Evolutionary conservation across 352 stramenopile species (phyloP).

Genomic region (Thraustochytrium sp.): DNA sequence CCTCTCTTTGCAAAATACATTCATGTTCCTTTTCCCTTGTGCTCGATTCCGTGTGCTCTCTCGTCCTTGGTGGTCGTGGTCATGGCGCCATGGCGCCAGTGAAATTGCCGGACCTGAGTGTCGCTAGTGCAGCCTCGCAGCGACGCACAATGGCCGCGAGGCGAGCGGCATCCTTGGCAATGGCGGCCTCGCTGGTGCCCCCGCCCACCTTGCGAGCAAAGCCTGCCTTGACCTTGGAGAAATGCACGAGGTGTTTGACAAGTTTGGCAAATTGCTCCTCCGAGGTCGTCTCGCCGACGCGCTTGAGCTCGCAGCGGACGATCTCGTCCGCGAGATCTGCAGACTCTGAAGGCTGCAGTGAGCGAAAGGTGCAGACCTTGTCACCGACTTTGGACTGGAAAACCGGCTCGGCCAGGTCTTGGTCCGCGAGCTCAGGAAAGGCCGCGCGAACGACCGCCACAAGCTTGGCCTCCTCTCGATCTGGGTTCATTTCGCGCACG

Average conservation of each 20-base stretch:
- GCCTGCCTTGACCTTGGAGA: neutral
- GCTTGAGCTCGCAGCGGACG: neutral
- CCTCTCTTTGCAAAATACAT: no score
- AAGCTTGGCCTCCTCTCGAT: neutral
- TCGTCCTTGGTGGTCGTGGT: no score
- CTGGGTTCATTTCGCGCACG: neutral
- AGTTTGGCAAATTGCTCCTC: neutral
- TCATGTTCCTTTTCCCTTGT: no score
- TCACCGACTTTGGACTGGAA: neutral
- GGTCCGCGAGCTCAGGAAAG: neutral
- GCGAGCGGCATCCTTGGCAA: neutral
- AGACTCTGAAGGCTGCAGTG: neutral
- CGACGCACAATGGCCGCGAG: neutral
- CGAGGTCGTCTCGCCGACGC: neutral
- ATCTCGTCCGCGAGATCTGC: neutral
- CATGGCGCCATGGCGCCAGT: no score
- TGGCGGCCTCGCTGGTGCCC: neutral
- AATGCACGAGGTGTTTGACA: slow-evolving; percentile 22
- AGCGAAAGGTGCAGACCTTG: neutral
- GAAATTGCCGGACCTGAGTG: no score
- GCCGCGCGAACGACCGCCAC: neutral
- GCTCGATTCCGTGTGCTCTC: no score
- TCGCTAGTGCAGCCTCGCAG: neutral
- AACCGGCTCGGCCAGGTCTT: neutral
- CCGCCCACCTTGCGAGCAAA: neutral